Evolutionary conservation across 257 asterid species (phyloP), one percentile per base, ranked within the genome.

Genomic region (Ilex aquifolium): DNA sequence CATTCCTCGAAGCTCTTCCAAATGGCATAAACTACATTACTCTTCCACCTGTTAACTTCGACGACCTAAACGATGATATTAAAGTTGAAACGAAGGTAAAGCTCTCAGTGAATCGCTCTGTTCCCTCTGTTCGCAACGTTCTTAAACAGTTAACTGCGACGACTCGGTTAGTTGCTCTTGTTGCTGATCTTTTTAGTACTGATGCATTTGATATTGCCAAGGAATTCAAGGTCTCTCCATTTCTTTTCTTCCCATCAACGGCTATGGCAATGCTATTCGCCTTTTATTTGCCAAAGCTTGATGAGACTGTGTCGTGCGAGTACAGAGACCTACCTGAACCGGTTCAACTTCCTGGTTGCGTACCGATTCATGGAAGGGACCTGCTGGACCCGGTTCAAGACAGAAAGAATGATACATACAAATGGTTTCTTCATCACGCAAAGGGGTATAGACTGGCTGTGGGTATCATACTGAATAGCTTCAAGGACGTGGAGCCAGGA

Each of bases 151-250:
- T 83, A 11, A 42, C 54, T 2, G 67, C 36, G 1, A 36, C 31
- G 14, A 61, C 30, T 3, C 77, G 50, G 8, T 10, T 81, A 15
- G 69, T 69, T 7, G 95, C 95, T 10, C 61, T 90, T 2, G 88
- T 90, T 10, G 90, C 79, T 42, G 97, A 90, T 53, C 78, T 90
- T 16, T 90, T 90, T 50, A 95, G 88, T 12, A 82, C 95, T 7
- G 95, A 87, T 63, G 87, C 71, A 4, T 82, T 90, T 31, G 95
- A 87, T 10, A 80, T 75, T 5, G 92, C 90, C 2, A 9, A 5
- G 0, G 86, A 87, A 31, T 69, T 85, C 44, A 29, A 64, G 1
- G 32, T 87, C 21, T 77, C 95, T 0, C 60, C 72, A 0, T 87
- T 72, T 30, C 69, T 87, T 30, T 87, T 90, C 67, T 87, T 0